phyloP scores from a whole-genome alignment of 768 basidiomycete species.

The Candolleomyces aberdarensis region DNA sequence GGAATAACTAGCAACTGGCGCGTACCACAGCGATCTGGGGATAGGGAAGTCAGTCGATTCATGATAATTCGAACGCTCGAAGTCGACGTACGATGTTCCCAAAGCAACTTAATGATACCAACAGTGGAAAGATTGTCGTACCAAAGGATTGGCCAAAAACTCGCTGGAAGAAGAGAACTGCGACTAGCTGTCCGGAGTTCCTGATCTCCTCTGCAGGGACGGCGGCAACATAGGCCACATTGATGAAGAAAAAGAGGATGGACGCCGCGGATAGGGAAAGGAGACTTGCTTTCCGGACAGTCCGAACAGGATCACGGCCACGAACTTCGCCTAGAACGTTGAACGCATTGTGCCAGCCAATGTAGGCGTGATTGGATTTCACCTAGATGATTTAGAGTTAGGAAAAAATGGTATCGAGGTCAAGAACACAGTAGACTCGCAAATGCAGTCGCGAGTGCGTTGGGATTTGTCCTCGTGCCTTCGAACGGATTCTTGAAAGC shows the following conservation, averaged over 20 bases:
- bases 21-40: background rate
- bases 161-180: slow-evolving; percentile 30
- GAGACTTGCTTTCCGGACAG: slow-evolving; percentile 40
- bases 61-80: background rate
- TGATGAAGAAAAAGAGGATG: slow-evolving; percentile 45
- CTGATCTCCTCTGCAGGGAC: slow-evolving; percentile 32
- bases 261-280: slow-evolving; percentile 39
- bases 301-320: slow-evolving; percentile 37
- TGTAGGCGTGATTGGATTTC: slow-evolving; percentile 32
- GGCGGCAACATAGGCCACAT: slow-evolving; percentile 35
- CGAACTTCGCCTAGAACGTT: slow-evolving; percentile 45
- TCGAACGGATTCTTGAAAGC: slow-evolving; percentile 58
- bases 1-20: no score
- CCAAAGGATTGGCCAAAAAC: slow-evolving; percentile 27
- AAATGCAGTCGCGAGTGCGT: slow-evolving; percentile 37
- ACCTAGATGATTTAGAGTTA: slow-evolving; percentile 15
- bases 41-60: background rate
- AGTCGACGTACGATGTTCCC: slow-evolving; percentile 31
- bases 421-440: slow-evolving; percentile 13
- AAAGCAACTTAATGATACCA: slow-evolving; percentile 33
- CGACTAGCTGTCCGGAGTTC: slow-evolving; percentile 31
- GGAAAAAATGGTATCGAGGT: background rate
- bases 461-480: slow-evolving; percentile 42
- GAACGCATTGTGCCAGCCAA: slow-evolving; percentile 36
- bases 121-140: slow-evolving; percentile 25